Base-by-base conservation (phyloP, 164 flowering plant genomes). In the Sedum album region DNA sequence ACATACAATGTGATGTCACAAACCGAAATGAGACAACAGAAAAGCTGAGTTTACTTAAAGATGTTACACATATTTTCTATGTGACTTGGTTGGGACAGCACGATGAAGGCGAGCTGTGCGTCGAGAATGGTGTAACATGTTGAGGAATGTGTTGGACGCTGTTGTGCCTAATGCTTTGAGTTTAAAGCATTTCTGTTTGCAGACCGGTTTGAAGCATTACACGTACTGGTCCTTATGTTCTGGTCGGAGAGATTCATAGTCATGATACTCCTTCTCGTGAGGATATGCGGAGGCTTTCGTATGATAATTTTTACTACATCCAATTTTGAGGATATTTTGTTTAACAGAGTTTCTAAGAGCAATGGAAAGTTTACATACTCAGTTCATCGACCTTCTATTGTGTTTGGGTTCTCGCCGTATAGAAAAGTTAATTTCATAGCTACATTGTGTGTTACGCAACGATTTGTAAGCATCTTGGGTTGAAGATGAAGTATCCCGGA, bases 381-480 rank as follows among this genome's bases (percentile, higher is more conserved):
- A 7, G n/a, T 81, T 18, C 84, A 81, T 31, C 33, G 86, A 17
- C 80, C 84, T 3, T 75, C 72, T 2, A 30, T 61, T 1, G 79
- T 83, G 7, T 76, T 83, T 30, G 84, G 84, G 48, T 77, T 77
- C 25, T 83, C 86, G 0, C 80, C 84, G 0, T 67, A 49, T 21
- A 74, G 86, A 46, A 57, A 67, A 75, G 72, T 74, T 76, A 82
- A 80, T 57, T 8, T 73, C 25, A 33, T 79, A 0, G 73, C 70
- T 3, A 64, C 70, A 7, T 60, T 81, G n/a, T 74, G 84, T 61
- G 81, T 69, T 83, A 81, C 61, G 84, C 84, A 0, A 72, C 83
- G 4, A 78, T 83, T 17, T 83, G 86, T 63, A 81, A 79, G 68
- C 75, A 83, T 35, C 77, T 76, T 51, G 78, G 77, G 0, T 48